phyloP scores from a whole-genome alignment of 176 grass and related monocot genomes.

The Rhynchospora tenuis region DNA sequence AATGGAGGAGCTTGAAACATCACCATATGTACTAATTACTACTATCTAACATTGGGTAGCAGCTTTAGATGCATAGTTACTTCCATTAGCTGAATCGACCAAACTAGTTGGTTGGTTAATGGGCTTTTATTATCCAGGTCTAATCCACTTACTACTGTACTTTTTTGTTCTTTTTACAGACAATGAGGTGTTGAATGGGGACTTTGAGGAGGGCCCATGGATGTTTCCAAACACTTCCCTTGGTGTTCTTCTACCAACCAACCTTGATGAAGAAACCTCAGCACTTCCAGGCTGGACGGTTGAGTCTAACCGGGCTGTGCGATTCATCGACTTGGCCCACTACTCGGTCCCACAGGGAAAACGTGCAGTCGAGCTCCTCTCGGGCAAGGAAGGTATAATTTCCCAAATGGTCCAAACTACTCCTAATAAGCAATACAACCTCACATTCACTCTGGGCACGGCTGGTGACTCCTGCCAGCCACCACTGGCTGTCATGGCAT shows the following conservation, averaged over 20 bases:
- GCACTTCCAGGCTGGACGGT: slow-evolving; percentile 82
- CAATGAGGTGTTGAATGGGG: slow-evolving; percentile 74
- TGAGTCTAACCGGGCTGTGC: slow-evolving; percentile 87
- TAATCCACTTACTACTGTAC: background rate
- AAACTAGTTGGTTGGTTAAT: background rate
- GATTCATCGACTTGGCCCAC: slow-evolving; percentile 69
- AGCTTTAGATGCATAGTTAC: background rate
- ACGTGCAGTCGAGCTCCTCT: slow-evolving; percentile 89
- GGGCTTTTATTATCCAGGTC: background rate
- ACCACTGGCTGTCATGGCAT: slow-evolving; percentile 87
- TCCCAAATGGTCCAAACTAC: slow-evolving; percentile 96
- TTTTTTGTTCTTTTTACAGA: slow-evolving; percentile 31
- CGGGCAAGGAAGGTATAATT: slow-evolving; percentile 95
- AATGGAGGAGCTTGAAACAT: background rate
- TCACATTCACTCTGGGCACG: slow-evolving; percentile 60
- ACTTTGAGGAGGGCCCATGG: slow-evolving; percentile 99
- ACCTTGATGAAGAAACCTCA: slow-evolving; percentile 82
- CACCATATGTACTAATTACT: background rate
- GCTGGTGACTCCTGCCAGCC: slow-evolving; percentile 79
- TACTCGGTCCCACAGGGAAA: slow-evolving; percentile 85
- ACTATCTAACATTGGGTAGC: background rate
- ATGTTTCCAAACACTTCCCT: slow-evolving; percentile 88
- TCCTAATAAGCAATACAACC: slow-evolving; percentile 73
- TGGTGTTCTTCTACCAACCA: slow-evolving; percentile 87
- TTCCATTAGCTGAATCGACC: too few relatives aligned